These are phyloP conservation scores for Flaveria floridana DNA, from an alignment of 140 eudicot genomes.

Conservation along the genomic window DNA sequence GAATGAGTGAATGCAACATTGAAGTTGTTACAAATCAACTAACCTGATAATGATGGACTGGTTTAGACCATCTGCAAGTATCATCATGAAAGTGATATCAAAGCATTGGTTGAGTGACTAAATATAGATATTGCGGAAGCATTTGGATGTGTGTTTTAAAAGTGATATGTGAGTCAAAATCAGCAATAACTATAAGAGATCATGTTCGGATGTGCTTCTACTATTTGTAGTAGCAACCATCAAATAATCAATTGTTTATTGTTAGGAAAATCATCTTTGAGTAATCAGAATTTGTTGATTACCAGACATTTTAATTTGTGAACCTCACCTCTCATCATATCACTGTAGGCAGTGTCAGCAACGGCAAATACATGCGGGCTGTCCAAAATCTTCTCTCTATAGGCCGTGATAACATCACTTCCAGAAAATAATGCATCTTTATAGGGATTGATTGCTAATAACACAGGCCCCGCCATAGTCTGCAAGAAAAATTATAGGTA, in stretches of 20 bases:
- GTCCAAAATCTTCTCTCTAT: constrained; percentile 73
- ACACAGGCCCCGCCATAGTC: constrained; percentile 89
- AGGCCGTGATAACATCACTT: constrained; percentile 57
- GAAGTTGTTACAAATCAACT: constrained; percentile 30
- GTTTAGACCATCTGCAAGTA: constrained; percentile 70
- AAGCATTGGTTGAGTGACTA: not conserved
- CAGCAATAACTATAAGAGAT: not conserved
- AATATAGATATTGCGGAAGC: not conserved
- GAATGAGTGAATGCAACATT: not conserved
- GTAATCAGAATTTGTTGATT: not conserved
- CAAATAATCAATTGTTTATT: not conserved
- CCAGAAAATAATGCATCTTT: constrained; percentile 61
- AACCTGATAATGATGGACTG: constrained; percentile 90
- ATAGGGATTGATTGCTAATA: constrained; percentile 87
- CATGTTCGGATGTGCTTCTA: not conserved
- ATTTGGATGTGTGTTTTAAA: constrained; percentile 1
- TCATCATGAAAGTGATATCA: constrained; percentile 21
- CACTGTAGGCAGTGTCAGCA: constrained; percentile 66
- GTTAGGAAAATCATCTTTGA: not conserved
- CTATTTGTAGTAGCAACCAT: not conserved
- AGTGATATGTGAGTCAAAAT: not conserved
- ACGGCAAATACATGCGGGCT: constrained; percentile 78
- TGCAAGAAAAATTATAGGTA: constrained; percentile 23
- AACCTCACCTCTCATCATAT: constrained; percentile 70
- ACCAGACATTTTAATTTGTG: not conserved